Conservation (phyloP, 2,329 filamentous ascomycete genomes). For the Neonectria coccinea region DNA sequence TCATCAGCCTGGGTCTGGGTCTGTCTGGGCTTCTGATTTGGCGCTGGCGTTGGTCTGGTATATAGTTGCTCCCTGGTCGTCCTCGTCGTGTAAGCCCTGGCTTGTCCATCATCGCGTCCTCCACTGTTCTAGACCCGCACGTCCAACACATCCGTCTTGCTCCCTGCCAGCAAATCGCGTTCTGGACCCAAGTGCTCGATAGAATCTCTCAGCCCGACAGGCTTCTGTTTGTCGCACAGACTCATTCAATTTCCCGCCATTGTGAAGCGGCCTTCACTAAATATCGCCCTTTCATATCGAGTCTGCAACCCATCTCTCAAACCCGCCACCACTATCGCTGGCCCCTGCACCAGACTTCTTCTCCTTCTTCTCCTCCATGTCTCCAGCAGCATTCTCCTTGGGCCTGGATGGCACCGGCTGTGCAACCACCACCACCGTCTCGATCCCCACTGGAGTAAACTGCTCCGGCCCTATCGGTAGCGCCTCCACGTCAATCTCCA, state of each 20-base stretch:
- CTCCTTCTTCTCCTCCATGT: constrained; percentile 17
- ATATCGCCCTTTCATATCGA: constrained; percentile 32
- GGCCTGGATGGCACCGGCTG: constrained; percentile 67
- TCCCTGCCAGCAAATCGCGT: constrained; percentile 5
- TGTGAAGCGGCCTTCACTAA: neutral
- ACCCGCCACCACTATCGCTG: constrained; percentile 42
- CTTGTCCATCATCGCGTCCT: neutral
- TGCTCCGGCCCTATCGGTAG: constrained; percentile 87
- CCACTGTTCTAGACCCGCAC: constrained; percentile 3
- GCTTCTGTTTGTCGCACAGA: neutral
- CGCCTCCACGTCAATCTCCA: constrained; percentile 84
- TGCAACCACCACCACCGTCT: constrained; percentile 85
- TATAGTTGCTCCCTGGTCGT: neutral
- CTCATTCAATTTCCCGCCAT: neutral
- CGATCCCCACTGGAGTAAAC: constrained; percentile 75
- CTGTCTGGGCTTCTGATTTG: neutral
- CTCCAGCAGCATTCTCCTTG: constrained; percentile 30
- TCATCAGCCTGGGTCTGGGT: neutral
- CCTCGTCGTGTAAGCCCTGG: neutral
- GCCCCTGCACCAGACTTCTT: constrained; percentile 11
- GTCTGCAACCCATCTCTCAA: constrained; percentile 44
- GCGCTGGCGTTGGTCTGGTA: neutral
- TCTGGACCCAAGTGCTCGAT: neutral
- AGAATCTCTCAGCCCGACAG: neutral
- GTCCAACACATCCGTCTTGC: neutral